These are phyloP conservation scores for Pilasporangium apinafurcum DNA, from an alignment of 352 stramenopile species.

Conservation along the genomic window DNA sequence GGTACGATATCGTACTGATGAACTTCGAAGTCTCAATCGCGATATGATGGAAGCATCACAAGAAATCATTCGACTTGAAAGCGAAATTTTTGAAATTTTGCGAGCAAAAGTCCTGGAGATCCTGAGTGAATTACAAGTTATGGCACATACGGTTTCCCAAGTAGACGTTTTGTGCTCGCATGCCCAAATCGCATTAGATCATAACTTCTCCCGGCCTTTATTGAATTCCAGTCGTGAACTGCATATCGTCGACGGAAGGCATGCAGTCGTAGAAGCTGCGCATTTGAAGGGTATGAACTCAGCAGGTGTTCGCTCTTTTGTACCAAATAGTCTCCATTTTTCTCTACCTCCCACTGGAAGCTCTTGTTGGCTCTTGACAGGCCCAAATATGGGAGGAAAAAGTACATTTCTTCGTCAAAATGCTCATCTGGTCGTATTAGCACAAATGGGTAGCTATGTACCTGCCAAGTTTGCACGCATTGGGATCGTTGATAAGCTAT, in stretches of 20 bases:
- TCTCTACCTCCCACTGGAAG: slow-evolving; percentile 7
- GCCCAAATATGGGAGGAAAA: slow-evolving; percentile 87
- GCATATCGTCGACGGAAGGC: slow-evolving; percentile 59
- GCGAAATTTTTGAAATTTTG: slow-evolving; percentile 45
- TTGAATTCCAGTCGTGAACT: slow-evolving; percentile 48
- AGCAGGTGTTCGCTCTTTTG: slow-evolving; percentile 40
- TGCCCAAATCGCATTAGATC: slow-evolving; percentile 55
- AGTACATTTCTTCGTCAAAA: slow-evolving; percentile 80
- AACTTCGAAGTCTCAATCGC: slow-evolving; percentile 53
- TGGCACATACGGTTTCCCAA: slow-evolving; percentile 46
- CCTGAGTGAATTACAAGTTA: slow-evolving; percentile 22
- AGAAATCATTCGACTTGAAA: slow-evolving; percentile 47
- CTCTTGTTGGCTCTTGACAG: slow-evolving; percentile 77
- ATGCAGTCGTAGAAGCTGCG: slow-evolving; percentile 59
- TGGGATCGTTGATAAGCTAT: slow-evolving; percentile 75
- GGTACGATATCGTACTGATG: slow-evolving; percentile 57
- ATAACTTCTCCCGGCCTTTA: slow-evolving; percentile 51
- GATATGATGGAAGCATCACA: slow-evolving; percentile 46
- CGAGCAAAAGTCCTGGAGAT: slow-evolving; percentile 23
- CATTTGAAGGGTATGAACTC: slow-evolving; percentile 52
- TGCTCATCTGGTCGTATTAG: slow-evolving; percentile 68
- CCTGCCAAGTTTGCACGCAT: slow-evolving; percentile 62
- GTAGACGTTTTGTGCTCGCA: slow-evolving; percentile 63
- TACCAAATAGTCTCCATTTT: slow-evolving; percentile 72
- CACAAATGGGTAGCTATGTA: slow-evolving; percentile 81